Percentiles rank a stretch among this genome's conserved stretches.
These are phyloP conservation scores for Fusarium neocosmosporiellum DNA, from an alignment of 2,329 filamentous ascomycete genomes.

Conservation along the genomic window DNA sequence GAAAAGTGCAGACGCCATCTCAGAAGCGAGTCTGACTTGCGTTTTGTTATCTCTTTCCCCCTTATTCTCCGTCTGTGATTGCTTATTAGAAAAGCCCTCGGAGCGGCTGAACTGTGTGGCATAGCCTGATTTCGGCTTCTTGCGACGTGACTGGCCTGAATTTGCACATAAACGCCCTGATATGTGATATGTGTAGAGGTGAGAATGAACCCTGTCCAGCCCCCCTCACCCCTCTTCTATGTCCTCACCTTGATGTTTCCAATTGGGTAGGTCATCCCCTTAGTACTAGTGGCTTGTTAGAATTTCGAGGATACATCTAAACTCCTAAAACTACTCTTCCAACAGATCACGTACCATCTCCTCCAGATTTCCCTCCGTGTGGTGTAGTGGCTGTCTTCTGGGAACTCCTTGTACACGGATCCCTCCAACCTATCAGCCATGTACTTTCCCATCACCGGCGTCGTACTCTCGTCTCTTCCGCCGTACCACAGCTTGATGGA, in stretches of 20 bases:
- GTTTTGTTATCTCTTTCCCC: not conserved
- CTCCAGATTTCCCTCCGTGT: not conserved
- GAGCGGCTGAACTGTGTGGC: not conserved
- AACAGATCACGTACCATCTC: not conserved
- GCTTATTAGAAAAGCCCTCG: not conserved
- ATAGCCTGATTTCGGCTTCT: not conserved
- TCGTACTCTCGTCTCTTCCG: not conserved
- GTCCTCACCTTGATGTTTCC: not conserved
- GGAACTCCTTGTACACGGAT: not conserved
- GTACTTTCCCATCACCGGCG: not conserved
- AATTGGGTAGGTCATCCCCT: no score
- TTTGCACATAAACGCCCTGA: not conserved
- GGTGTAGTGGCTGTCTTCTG: not conserved
- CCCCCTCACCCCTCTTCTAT: not conserved
- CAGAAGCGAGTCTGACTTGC: not conserved
- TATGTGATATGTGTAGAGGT: not conserved
- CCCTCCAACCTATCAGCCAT: not conserved
- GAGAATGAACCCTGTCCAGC: not conserved
- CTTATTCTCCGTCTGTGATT: not conserved
- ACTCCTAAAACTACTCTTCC: rapidly evolving
- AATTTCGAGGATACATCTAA: not conserved
- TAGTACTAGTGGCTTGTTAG: no score
- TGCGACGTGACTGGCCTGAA: not conserved
- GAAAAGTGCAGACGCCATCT: not conserved
- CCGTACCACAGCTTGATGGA: not conserved